A percentile compares a stretch with the other conserved stretches of the same genome.
Evolutionary conservation across 1,139 yeast species (phyloP).

Genomic region (Pichia sp.): DNA sequence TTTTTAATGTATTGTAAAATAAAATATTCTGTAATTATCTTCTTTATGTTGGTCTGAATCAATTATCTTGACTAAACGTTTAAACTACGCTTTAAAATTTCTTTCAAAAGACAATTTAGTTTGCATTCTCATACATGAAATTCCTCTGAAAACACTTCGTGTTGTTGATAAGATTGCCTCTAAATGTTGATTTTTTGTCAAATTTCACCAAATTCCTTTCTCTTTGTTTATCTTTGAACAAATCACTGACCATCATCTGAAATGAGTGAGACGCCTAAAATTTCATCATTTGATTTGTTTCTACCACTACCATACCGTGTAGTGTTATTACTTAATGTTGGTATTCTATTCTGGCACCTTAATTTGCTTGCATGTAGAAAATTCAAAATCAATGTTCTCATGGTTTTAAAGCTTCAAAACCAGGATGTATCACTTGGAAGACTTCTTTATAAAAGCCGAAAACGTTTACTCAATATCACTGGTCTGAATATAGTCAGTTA

Average conservation of each 20-base stretch:
- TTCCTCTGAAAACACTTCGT: too few species aligned
- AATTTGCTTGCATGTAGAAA: conserved; percentile 34
- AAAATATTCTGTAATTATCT: too few species aligned
- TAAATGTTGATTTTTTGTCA: not conserved
- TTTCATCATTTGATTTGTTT: conserved; percentile 30
- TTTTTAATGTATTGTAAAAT: conserved; percentile 38
- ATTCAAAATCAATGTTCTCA: conserved; percentile 36
- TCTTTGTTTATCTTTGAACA: not conserved
- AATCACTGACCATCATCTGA: not conserved
- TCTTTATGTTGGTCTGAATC: too few species aligned
- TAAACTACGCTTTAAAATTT: too few species aligned
- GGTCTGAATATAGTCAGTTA: conserved; percentile 28
- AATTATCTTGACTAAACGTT: too few species aligned
- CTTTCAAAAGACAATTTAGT: too few species aligned
- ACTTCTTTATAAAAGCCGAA: conserved; percentile 20
- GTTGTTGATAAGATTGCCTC: too few species aligned
- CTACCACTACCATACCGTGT: conserved; percentile 47
- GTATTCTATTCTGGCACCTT: conserved; percentile 46
- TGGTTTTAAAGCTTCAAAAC: conserved; percentile 32
- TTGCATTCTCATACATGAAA: too few species aligned
- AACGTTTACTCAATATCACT: conserved; percentile 26
- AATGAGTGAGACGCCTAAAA: not conserved
- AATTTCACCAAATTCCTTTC: not conserved
- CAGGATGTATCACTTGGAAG: conserved; percentile 18
- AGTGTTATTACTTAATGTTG: conserved; percentile 36